Base-by-base conservation (phyloP, 2,329 filamentous ascomycete species). In the Xylariaceae sp. region DNA sequence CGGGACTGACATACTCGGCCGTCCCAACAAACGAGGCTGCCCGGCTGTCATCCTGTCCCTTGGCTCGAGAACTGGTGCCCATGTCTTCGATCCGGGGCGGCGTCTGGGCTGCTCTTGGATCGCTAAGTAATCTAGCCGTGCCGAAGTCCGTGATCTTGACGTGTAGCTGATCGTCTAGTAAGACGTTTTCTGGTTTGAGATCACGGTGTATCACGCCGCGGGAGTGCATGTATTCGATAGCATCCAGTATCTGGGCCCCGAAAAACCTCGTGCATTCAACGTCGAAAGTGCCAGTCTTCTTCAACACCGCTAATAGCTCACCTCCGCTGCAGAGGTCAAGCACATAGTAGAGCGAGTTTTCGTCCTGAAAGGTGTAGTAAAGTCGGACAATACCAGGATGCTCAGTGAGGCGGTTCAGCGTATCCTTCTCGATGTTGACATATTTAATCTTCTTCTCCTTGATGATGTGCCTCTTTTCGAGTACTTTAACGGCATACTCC, bases 371-470 rank as follows among this genome's bases (percentile, higher is more conserved):
- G 2, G 92, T 98, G 65, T 98, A 98, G 65, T 97, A 98, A 30
- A 98, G 73, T 47, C 92, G 85, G 41, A 98, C 89, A 43, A 98
- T 90, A 14, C 92, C 92, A 5, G 92, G 92, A 57, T 98, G 92
- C 48, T 98, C 90, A 3, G 90, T 97, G 41, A 98, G 71, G 47
- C 92, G 82, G 59, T 98, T 98, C 40, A 98, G 71, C 0, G 92
- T 97, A 65, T 98, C 90, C 68, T 96, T 96, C 65, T 98, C 92
- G 55, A 98, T 98, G 65, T 97, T 98, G 64, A 98, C 92, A 59
- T 98, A 98, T 72, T 98, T 98, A 57, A 98, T 94, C 73, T 98
- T 98, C 66, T 95, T 97, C 67, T 98, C 92, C 65, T 97, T 98
- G 71, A 98, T 98, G 58, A 98, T 98, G 63, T 98, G 92, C 55